Percentiles rank a stretch among this genome's conserved stretches.
phyloP scores from a whole-genome alignment of 176 grass and related monocot species.

The Tillandsia fasciculata region DNA sequence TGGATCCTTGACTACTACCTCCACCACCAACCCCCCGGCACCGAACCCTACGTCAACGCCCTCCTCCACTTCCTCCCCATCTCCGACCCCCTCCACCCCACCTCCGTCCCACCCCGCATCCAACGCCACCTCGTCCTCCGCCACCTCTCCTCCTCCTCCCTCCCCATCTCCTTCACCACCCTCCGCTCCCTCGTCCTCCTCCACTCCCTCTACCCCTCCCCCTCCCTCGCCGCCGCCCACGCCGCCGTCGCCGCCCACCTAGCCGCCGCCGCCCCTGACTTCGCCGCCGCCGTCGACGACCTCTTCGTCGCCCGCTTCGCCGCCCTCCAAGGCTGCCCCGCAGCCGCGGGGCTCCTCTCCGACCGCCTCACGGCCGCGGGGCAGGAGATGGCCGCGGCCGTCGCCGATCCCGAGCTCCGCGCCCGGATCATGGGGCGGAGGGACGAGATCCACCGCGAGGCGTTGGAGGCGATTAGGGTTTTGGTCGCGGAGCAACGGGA shows the following conservation, averaged over 20 bases:
- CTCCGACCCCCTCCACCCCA: not conserved
- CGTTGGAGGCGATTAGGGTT: constrained; percentile 26
- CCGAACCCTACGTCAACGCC: not conserved
- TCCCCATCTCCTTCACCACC: not conserved
- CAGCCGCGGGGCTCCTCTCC: constrained; percentile 21
- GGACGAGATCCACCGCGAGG: constrained; percentile 6
- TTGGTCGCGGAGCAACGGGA: constrained; percentile 28
- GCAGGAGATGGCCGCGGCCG: constrained; percentile 31
- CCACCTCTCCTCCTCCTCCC: not conserved
- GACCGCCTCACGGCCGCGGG: constrained; percentile 16
- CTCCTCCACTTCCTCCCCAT: not conserved
- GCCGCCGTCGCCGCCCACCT: not conserved
- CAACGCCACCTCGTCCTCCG: not conserved
- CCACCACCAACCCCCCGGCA: not conserved
- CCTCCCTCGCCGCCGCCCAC: constrained; percentile 14
- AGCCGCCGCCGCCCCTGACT: constrained; percentile 9
- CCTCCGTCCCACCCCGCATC: not conserved
- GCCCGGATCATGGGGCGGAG: constrained; percentile 2
- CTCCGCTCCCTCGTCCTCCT: constrained; percentile 27
- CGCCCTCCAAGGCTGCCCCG: constrained; percentile 16
- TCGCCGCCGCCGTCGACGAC: constrained; percentile 23
- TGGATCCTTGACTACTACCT: not conserved
- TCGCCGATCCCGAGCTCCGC: constrained; percentile 26
- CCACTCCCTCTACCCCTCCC: constrained; percentile 27
- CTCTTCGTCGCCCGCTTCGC: constrained; percentile 14